Percentiles rank a stretch among this genome's conserved stretches.
Evolutionary conservation across 2,329 filamentous ascomycete species (phyloP).

Genomic region (Fusarium azukiicola): DNA sequence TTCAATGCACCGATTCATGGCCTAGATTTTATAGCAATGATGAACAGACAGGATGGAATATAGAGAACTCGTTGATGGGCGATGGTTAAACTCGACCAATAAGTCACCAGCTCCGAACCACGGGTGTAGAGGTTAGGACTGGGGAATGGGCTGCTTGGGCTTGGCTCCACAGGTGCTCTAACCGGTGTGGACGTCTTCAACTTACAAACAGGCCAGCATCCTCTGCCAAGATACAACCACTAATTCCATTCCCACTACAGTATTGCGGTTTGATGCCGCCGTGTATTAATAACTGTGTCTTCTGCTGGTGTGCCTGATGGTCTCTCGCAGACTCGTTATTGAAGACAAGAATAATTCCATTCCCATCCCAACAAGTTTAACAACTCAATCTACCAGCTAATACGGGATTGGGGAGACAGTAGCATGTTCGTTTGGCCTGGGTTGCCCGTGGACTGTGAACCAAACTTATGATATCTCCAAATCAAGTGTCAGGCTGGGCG

Average conservation of each 20-base stretch:
- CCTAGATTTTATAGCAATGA: neutral
- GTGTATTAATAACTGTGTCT: too few species aligned
- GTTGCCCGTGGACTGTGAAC: neutral
- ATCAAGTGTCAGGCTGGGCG: constrained; percentile 25
- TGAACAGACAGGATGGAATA: neutral
- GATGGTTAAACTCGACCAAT: neutral
- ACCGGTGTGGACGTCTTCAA: neutral
- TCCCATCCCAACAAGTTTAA: neutral
- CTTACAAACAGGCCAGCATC: neutral
- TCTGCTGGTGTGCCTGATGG: neutral
- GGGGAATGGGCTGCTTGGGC: constrained; percentile 1
- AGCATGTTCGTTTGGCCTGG: too few species aligned
- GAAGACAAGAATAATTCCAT: neutral
- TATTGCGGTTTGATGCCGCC: neutral
- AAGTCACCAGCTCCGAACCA: constrained; percentile 4
- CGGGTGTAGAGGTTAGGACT: neutral
- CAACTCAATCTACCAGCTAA: neutral
- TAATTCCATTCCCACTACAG: neutral
- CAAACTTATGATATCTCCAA: constrained; percentile 17
- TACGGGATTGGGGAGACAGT: neutral
- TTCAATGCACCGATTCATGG: neutral
- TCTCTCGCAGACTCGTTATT: neutral
- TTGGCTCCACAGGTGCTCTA: neutral
- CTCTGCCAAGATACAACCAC: neutral
- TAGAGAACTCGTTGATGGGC: neutral